Base-by-base conservation (phyloP, 2,329 filamentous ascomycete species). In the Fusarium falciforme region DNA sequence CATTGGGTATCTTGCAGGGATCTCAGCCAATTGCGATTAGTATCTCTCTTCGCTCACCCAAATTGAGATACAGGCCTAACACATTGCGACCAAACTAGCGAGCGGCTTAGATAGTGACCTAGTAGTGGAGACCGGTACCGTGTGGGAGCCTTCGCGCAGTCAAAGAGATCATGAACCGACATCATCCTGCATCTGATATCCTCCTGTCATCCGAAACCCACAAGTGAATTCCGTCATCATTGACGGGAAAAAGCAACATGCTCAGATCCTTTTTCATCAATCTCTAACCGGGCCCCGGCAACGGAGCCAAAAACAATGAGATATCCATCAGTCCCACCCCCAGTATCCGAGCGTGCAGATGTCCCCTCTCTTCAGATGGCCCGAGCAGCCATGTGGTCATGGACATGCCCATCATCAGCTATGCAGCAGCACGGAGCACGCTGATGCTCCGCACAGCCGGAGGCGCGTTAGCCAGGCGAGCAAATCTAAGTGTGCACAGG, bases 341-440 rank as follows among this genome's bases (percentile, higher is more conserved):
- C 27, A 29, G 16, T 14, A 31, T 60, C 59, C 20, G 42, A 60
- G 38, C 17, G 49, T 27, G 25, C 63, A 61, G 35, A 10, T 52
- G 47, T 36, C 40, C 22, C 57, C 33, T 33, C 31, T 31, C 59
- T 17, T 35, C 31, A 47, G 22, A 61, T 71, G 60, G 63, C 49
- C 71, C 36, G 25, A 74, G 71, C 63, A 68, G 67, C 71, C 63
- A 74, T 74, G 71, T 74, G 63, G 71, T 38, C 61, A 27, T 12
- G 20, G 49, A 60, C 12, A 29, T 42, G 57, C 57, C 57, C 47
- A 52, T 31, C 47, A 52, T 52, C 27, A 52, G 57, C 27, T 40
- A 9, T 40, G 35, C 35, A 40, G 20, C 54, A 40, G 36, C 17
- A 58, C 27, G 38, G 25, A 31, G 40, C 55, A 40, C 6, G 27